Percentiles rank a stretch among this genome's conserved stretches.
Conservation (phyloP, 2,329 filamentous ascomycete genomes). For the Aspergillus piperis region DNA sequence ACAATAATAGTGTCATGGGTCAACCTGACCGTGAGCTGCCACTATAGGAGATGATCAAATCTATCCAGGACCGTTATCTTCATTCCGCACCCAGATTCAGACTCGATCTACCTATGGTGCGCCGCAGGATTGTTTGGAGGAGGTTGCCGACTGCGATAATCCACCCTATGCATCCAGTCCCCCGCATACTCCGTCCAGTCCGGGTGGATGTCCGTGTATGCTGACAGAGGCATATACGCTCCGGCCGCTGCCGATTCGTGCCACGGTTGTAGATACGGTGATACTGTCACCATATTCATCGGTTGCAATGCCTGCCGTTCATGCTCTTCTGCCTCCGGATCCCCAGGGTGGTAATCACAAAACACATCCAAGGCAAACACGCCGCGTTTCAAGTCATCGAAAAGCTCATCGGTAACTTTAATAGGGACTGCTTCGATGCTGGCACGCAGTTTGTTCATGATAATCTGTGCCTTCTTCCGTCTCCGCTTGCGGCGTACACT, state of each 20-base stretch:
- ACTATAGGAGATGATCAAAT: not conserved
- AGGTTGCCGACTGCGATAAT: not conserved
- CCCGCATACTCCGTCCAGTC: constrained; percentile 9
- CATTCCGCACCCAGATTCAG: not conserved
- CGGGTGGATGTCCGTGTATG: constrained; percentile 14
- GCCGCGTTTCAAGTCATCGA: constrained; percentile 34
- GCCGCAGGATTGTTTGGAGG: not conserved
- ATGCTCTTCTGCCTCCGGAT: constrained; percentile 26
- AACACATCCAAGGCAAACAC: constrained; percentile 32
- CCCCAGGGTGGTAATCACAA: constrained; percentile 36
- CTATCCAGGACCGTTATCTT: not conserved
- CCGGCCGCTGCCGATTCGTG: constrained; percentile 14
- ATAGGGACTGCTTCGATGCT: constrained; percentile 33
- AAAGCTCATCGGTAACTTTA: constrained; percentile 29
- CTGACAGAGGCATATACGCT: constrained; percentile 13
- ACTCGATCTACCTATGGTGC: not conserved
- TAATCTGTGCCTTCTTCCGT: constrained; percentile 23
- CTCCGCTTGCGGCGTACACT: constrained; percentile 22
- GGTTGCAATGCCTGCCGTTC: constrained; percentile 18
- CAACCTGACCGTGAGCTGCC: not conserved
- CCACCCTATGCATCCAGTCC: constrained; percentile 8
- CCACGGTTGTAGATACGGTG: constrained; percentile 20
- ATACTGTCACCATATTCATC: constrained; percentile 18
- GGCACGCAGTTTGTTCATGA: constrained; percentile 26
- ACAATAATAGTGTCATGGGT: not conserved